These are phyloP conservation scores for Podospora anserina DNA, from an alignment of 495 filamentous ascomycete species.

Conservation along the genomic window DNA sequence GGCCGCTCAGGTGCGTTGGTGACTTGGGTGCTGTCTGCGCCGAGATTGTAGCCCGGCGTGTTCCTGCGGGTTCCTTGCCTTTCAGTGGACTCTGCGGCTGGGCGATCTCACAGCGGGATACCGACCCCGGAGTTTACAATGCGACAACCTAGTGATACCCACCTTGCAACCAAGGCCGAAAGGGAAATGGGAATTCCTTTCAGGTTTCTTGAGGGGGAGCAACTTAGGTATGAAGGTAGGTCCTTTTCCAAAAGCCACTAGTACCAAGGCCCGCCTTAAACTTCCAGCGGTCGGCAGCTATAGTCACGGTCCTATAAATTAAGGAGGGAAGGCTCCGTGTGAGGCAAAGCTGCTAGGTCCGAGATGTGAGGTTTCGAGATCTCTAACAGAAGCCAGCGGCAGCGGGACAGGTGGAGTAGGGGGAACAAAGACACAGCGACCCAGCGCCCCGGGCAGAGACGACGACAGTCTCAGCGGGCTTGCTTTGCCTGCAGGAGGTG, in stretches of 20 bases:
- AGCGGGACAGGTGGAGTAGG: background rate
- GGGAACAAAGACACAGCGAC: background rate
- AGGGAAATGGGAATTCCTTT: background rate
- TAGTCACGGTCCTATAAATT: background rate
- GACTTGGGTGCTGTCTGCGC: background rate
- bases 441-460: background rate
- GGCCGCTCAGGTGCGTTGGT: slow-evolving; percentile 1
- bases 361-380: background rate
- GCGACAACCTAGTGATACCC: background rate
- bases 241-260: background rate
- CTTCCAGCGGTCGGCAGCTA: background rate
- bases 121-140: background rate
- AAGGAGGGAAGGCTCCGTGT: background rate
- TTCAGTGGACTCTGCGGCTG: background rate
- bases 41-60: background rate
- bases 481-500: background rate
- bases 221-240: background rate
- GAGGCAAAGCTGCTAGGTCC: background rate
- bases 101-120: background rate
- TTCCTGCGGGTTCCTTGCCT: slow-evolving; percentile 5
- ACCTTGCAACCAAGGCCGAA: background rate
- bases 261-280: background rate
- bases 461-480: background rate
- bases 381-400: background rate
- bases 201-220: background rate